Percentiles rank a stretch among this genome's conserved stretches.
phyloP scores from a whole-genome alignment of 352 stramenopile species.

The Pythium aquatile region DNA sequence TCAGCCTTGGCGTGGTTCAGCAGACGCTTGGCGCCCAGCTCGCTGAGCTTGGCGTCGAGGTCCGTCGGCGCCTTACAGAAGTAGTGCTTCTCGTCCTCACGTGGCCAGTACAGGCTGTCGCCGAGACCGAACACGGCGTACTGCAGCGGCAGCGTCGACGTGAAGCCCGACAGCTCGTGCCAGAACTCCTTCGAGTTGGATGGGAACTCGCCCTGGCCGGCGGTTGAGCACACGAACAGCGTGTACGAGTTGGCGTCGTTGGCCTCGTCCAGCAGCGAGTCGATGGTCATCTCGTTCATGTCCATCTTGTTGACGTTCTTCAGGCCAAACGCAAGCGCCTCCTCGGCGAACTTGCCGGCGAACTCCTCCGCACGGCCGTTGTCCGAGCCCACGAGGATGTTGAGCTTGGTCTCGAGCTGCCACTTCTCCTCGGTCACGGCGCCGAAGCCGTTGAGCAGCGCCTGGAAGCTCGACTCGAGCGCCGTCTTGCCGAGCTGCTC shows the following conservation, averaged over 20 bases:
- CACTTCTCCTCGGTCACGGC: conserved; percentile 43
- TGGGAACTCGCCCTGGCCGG: conserved; percentile 78
- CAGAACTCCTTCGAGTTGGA: conserved; percentile 82
- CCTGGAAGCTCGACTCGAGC: conserved; percentile 82
- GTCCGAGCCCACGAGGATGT: conserved; percentile 73
- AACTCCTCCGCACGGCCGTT: conserved; percentile 76
- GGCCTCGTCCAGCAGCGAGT: conserved; percentile 62
- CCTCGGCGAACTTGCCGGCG: conserved; percentile 65
- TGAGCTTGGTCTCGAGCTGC: conserved; percentile 74
- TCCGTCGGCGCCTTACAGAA: conserved; percentile 76
- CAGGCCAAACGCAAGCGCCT: conserved; percentile 63
- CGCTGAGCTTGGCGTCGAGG: conserved; percentile 71
- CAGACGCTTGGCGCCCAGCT: conserved; percentile 70
- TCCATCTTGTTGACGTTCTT: conserved; percentile 82
- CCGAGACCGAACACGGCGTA: conserved; percentile 81
- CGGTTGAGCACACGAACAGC: conserved; percentile 77
- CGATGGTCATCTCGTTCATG: conserved; percentile 81
- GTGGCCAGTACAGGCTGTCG: conserved; percentile 80
- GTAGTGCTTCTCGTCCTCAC: conserved; percentile 82
- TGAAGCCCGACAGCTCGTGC: conserved; percentile 55
- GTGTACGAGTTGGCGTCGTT: conserved; percentile 73
- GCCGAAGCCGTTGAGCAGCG: conserved; percentile 68
- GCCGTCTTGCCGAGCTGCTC: conserved; percentile 77
- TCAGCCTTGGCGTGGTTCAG: conserved; percentile 59
- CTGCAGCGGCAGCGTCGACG: conserved; percentile 62